phyloP scores from a whole-genome alignment of 495 filamentous ascomycete genomes.

The Cercophora samala region DNA sequence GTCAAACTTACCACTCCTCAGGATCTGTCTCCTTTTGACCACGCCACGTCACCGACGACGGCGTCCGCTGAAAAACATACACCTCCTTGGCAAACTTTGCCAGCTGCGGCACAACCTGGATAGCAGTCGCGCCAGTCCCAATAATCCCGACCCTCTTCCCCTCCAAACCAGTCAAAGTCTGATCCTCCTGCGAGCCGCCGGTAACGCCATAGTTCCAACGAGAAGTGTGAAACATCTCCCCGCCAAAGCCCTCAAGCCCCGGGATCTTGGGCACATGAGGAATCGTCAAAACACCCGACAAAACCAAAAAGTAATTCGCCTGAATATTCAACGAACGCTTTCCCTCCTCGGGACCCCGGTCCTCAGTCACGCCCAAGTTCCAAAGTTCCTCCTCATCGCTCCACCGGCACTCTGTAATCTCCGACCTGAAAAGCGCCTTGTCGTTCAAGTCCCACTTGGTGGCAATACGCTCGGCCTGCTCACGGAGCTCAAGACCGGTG shows the following conservation, averaged over 20 bases:
- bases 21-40: conserved; percentile 48
- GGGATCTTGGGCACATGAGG: conserved; percentile 47
- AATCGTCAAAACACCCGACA: conserved; percentile 40
- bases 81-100: conserved; percentile 51
- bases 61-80: conserved; percentile 57
- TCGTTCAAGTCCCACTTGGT: conserved; percentile 45
- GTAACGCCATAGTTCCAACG: conserved; percentile 54
- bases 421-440: conserved; percentile 48
- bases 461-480: conserved; percentile 42
- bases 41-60: conserved; percentile 48
- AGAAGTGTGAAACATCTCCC: conserved; percentile 51
- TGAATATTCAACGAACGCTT: conserved; percentile 32
- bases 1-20: conserved; percentile 37
- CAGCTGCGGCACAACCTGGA: conserved; percentile 51
- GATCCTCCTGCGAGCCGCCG: conserved; percentile 49
- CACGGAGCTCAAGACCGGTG: conserved; percentile 44
- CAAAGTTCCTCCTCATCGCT: conserved; percentile 43
- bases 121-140: conserved; percentile 55
- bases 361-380: conserved; percentile 38
- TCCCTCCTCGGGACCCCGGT: conserved; percentile 33
- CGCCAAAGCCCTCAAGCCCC: conserved; percentile 45
- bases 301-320: conserved; percentile 38
- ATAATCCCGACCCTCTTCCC: conserved; percentile 53
- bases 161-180: conserved; percentile 42
- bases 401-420: conserved; percentile 39